Evolutionary conservation across 2,329 filamentous ascomycete species (phyloP).

Genomic region (Salinomyces thailandicus): DNA sequence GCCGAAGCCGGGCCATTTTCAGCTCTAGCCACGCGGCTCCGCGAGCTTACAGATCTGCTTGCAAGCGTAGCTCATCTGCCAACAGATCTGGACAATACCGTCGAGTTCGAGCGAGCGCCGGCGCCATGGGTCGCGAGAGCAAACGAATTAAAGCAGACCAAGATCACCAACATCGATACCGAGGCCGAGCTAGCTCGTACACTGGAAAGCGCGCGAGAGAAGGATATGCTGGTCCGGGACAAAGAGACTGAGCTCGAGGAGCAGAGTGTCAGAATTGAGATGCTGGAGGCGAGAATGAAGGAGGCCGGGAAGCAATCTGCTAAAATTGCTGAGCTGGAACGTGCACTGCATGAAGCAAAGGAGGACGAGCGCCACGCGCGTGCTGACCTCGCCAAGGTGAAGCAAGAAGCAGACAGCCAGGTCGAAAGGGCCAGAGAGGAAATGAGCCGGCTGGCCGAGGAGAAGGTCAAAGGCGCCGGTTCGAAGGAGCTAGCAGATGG

Average conservation of each 20-base stretch:
- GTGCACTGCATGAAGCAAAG: constrained; percentile 20
- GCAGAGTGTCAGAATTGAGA: constrained; percentile 82
- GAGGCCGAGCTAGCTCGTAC: constrained; percentile 75
- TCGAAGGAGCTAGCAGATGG: constrained; percentile 51
- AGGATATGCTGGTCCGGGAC: constrained; percentile 43
- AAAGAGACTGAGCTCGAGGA: constrained; percentile 75
- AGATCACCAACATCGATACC: constrained; percentile 67
- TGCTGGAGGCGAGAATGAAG: constrained; percentile 76
- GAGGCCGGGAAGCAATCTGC: constrained; percentile 70
- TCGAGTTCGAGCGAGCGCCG: constrained; percentile 55
- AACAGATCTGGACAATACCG: constrained; percentile 33
- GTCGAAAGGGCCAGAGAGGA: constrained; percentile 21
- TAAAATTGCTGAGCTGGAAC: constrained; percentile 55
- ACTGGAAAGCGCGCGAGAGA: constrained; percentile 69
- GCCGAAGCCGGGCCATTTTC: constrained; percentile 59
- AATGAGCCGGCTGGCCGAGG: constrained; percentile 18
- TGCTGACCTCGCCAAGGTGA: constrained; percentile 16
- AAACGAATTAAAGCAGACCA: constrained; percentile 70
- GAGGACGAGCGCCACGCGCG: constrained; percentile 47
- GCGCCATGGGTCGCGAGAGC: constrained; percentile 78
- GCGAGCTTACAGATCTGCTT: constrained; percentile 52
- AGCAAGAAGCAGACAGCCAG: constrained; percentile 18
- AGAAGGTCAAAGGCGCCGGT: constrained; percentile 30
- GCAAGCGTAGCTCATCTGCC: constrained; percentile 58
- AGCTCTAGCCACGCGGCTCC: constrained; percentile 56